Percentiles rank a stretch among this genome's conserved stretches.
Evolutionary conservation across 345 rosid genomes (phyloP).

Genomic region (Corchorus capsularis): DNA sequence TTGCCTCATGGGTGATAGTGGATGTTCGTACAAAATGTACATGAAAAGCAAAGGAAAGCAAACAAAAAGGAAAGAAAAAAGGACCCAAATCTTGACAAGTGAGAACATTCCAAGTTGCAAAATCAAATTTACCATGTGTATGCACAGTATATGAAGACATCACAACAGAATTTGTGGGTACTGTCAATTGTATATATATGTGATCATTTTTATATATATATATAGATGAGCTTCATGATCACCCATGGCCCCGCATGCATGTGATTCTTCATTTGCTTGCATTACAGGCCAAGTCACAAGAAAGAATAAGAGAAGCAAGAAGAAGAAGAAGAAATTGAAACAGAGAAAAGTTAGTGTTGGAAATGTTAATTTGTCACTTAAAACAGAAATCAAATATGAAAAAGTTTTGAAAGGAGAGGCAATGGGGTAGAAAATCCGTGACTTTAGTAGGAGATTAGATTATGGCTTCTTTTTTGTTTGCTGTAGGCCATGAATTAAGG

Average conservation of each 20-base stretch:
- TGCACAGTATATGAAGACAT: neutral
- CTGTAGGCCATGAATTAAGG: constrained; percentile 23
- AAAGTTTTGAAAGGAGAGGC: neutral
- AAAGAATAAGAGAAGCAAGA: neutral
- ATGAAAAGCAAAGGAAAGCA: neutral
- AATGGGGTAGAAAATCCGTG: constrained; percentile 22
- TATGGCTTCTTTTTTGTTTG: neutral
- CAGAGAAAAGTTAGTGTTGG: neutral
- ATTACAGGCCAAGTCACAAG: constrained; percentile 2
- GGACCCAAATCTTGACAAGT: neutral
- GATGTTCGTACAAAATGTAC: neutral
- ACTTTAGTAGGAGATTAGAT: neutral
- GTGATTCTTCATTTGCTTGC: neutral
- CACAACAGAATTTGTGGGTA: neutral
- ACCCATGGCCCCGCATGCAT: neutral
- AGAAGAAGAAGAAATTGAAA: neutral
- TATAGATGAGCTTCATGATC: neutral
- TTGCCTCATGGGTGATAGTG: no score
- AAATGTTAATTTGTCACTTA: neutral
- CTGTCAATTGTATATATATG: neutral
- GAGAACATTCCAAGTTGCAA: constrained; percentile 17
- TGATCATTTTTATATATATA: neutral
- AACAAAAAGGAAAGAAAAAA: no score
- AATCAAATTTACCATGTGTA: constrained; percentile 11
- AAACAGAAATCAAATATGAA: neutral